These are phyloP conservation scores for Cyberlindnera meyerae DNA, from an alignment of 805 yeast species.

Conservation along the genomic window DNA sequence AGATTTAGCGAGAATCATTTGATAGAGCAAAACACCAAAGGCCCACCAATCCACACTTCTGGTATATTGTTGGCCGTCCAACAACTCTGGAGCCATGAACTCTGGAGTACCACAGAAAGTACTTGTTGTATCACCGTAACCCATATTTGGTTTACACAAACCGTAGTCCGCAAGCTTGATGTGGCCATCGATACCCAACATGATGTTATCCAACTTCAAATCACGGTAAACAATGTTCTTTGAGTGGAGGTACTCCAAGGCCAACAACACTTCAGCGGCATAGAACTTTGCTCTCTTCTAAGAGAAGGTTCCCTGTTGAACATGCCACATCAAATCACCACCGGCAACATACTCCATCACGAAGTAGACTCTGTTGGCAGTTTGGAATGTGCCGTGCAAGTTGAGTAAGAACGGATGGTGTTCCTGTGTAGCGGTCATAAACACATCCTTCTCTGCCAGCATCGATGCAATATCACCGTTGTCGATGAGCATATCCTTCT, in stretches of 20 bases:
- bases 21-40: slow-evolving; percentile 92
- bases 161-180: slow-evolving; percentile 97
- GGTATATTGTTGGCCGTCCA: slow-evolving; percentile 87
- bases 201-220: slow-evolving; percentile 88
- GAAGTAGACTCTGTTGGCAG: slow-evolving; percentile 94
- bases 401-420: slow-evolving; percentile 91
- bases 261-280: slow-evolving; percentile 93
- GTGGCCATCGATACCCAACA: slow-evolving; percentile 87
- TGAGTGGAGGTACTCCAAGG: slow-evolving; percentile 89
- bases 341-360: slow-evolving; percentile 98
- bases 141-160: slow-evolving; percentile 90
- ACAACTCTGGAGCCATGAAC: slow-evolving; percentile 97
- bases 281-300: slow-evolving; percentile 92
- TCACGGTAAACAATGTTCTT: slow-evolving; percentile 96
- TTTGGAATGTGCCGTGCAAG: slow-evolving; percentile 92
- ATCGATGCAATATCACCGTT: slow-evolving; percentile 96
- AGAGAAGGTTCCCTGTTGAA: slow-evolving; percentile 85
- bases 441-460: slow-evolving; percentile 90
- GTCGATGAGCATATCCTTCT: slow-evolving; percentile 92
- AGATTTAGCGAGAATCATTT: slow-evolving; percentile 93
- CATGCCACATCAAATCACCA: slow-evolving; percentile 99
- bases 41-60: slow-evolving; percentile 99
- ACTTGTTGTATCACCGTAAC: slow-evolving; percentile 77
- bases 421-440: slow-evolving; percentile 74
- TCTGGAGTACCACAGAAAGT: slow-evolving; percentile 99